These are phyloP conservation scores for Macrophomina phaseolina DNA, from an alignment of 2,329 filamentous ascomycete genomes.

Conservation along the genomic window DNA sequence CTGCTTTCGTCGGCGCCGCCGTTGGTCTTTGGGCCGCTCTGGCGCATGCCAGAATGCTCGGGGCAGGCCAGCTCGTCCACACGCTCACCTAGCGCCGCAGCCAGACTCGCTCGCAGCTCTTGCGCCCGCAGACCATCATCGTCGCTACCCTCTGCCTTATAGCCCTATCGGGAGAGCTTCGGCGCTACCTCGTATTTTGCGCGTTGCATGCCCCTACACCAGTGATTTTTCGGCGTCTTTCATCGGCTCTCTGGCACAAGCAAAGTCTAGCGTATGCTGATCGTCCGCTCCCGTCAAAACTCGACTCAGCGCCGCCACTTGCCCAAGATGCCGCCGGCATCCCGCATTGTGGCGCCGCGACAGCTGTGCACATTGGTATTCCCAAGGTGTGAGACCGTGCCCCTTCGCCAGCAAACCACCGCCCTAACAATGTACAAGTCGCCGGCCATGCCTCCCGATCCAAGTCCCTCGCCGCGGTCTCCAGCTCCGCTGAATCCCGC, in stretches of 20 bases:
- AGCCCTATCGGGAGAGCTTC: constrained; percentile 15
- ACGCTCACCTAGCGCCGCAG: neutral
- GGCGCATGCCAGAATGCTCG: neutral
- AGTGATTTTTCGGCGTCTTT: neutral
- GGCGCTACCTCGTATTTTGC: constrained; percentile 21
- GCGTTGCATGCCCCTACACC: neutral
- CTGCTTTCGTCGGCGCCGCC: constrained; percentile 12
- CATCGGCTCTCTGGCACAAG: neutral
- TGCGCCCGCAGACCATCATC: neutral
- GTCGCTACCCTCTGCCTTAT: neutral
- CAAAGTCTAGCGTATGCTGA: constrained; percentile 7
- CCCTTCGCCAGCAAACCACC: neutral
- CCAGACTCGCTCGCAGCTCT: neutral
- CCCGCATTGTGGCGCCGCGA: constrained; percentile 9
- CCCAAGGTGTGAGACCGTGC: constrained; percentile 16
- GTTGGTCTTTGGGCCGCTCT: constrained; percentile 10
- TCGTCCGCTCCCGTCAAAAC: constrained; percentile 20
- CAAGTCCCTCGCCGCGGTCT: neutral
- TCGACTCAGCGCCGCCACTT: neutral
- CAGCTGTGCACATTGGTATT: constrained; percentile 16
- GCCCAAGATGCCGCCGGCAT: constrained; percentile 7
- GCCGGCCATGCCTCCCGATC: neutral
- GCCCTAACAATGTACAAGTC: constrained; percentile 3
- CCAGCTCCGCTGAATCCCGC: constrained; percentile 1
- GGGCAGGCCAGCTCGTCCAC: neutral